Conservation (phyloP, 176 grass and related monocot species). For the Cenchrus americanus region DNA sequence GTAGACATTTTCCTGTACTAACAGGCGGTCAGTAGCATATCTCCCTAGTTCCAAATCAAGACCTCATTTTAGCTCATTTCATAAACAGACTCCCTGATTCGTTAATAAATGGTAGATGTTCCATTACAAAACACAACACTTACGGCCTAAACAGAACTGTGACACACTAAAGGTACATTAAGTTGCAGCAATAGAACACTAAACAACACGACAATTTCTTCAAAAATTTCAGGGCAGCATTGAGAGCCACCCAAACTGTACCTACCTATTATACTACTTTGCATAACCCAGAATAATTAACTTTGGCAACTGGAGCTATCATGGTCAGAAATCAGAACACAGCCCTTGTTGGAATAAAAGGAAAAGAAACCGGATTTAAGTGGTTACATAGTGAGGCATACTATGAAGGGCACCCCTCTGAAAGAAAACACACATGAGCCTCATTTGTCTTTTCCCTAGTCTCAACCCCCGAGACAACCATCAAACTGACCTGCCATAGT, state of each 20-base stretch:
- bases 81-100: constrained; percentile 20
- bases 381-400: constrained; percentile 35
- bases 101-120: constrained; percentile 27
- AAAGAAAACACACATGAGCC: constrained; percentile 38
- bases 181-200: neutral
- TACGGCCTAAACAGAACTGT: constrained; percentile 25
- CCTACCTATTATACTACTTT: neutral
- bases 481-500: constrained; percentile 10
- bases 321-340: neutral
- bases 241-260: neutral
- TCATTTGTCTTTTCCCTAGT: constrained; percentile 47
- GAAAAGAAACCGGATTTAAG: constrained; percentile 14
- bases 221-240: neutral
- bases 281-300: constrained; percentile 14
- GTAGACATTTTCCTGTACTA: neutral
- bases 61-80: constrained; percentile 26
- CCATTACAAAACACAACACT: constrained; percentile 1
- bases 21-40: constrained; percentile 3
- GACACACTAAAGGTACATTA: constrained; percentile 6
- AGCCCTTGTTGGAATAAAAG: neutral
- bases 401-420: constrained; percentile 37
- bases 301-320: constrained; percentile 16
- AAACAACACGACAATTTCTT: constrained; percentile 8
- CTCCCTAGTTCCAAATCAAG: constrained; percentile 22
- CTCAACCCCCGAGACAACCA: constrained; percentile 24